Evolutionary conservation across 73 alveolate genomes (phyloP).

Genomic region (Stentor coeruleus): DNA sequence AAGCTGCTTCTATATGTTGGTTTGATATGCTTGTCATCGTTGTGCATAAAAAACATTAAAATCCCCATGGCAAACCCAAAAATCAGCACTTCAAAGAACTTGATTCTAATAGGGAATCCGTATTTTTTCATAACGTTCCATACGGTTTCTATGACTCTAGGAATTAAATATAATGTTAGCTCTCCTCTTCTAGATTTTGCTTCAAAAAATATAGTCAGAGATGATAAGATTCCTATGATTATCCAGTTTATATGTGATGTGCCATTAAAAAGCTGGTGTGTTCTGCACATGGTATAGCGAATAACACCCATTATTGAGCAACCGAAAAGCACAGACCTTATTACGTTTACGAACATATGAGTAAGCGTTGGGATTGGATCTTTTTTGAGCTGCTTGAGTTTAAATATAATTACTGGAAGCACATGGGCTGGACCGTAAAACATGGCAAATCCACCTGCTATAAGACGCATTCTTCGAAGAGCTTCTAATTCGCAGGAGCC

Average conservation of each 20-base stretch:
- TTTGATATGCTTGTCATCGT: conserved; percentile 30
- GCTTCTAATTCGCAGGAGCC: neutral
- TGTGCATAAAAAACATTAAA: conserved; percentile 39
- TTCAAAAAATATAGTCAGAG: conserved; percentile 22
- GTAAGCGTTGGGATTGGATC: neutral
- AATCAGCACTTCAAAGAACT: conserved; percentile 40
- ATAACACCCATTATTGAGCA: neutral
- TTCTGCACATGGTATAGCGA: neutral
- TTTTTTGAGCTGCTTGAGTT: neutral
- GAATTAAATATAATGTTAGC: conserved; percentile 46
- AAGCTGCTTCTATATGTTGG: conserved; percentile 15
- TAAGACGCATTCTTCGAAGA: neutral
- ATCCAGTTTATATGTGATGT: neutral
- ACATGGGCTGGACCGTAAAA: conserved; percentile 24
- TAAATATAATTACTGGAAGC: conserved; percentile 14
- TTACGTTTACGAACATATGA: neutral
- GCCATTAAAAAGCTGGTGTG: neutral
- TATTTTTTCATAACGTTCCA: conserved; percentile 47
- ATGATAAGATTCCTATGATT: neutral
- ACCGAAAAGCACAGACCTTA: neutral
- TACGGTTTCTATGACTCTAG: conserved; percentile 46
- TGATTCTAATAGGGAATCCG: conserved; percentile 29
- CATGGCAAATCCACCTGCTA: neutral
- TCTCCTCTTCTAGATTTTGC: conserved; percentile 47
- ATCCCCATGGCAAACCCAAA: conserved; percentile 56